Base-by-base conservation (phyloP, 371 early-diverging fungal species). In the Mortierella sp. region DNA sequence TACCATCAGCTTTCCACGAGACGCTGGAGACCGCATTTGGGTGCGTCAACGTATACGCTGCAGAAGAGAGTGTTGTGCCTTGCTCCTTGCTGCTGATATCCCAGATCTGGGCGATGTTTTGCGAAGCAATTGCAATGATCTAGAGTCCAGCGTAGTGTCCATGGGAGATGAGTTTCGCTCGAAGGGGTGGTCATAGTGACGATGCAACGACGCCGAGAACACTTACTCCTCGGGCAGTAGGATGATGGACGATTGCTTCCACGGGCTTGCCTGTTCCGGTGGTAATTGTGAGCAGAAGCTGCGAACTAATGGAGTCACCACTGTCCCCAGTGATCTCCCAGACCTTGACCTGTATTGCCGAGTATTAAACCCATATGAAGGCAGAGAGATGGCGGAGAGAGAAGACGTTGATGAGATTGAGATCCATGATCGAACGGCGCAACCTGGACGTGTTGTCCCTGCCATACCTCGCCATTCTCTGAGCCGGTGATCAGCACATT, bases 1-100 rank as follows among this genome's bases (percentile, higher is more conserved):
- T 65, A 6, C 94, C 94, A 60, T 89, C 89, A 3, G 82, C 83
- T 42, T 88, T 87, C 85, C 91, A 82, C 45, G 87, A 79, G 34
- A 90, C 68, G 1, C 86, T 86, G 43, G 84, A 83, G 26, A 88
- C 81, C 0, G 71, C 57, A 28, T 81, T 81, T 16, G 72, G 71
- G n/a, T 64, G 69, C 9, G 65, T 23, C 10, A 81, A 34, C 0
- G 67, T 67, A 30, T 64, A 67, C 8, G 64, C 4, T 3, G 71
- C 49, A n/a, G 34, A 19, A 3, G 65, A 54, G 39, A 67, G 56
- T 0, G 71, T 54, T 45, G 80, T 54, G 24, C 79, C 65, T 59
- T 82, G 62, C 56, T 71, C 78, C 66, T 82, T 72, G 16, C 80
- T 82, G 43, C 84, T 58, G 14, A 90, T 78, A 68, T 94, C 90